phyloP scores from a whole-genome alignment of 768 basidiomycete species.

The Lentinula edodes region DNA sequence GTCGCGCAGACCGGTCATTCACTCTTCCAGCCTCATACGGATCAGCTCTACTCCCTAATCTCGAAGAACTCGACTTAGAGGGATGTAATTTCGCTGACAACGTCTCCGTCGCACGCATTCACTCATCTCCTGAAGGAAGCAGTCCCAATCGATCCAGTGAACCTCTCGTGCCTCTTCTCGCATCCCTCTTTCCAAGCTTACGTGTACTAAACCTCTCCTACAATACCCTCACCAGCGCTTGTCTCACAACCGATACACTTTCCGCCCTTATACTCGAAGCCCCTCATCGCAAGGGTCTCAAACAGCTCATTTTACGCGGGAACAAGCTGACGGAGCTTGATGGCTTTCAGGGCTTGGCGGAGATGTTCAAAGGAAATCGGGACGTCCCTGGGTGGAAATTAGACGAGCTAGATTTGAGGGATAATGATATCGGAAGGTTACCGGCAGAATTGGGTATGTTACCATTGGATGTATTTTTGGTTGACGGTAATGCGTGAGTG shows the following conservation, averaged over 20 bases:
- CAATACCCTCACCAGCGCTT: constrained; percentile 55
- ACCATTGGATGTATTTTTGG: constrained; percentile 75
- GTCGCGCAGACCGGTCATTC: constrained; percentile 64
- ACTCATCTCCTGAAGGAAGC: background rate
- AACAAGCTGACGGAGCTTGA: constrained; percentile 60
- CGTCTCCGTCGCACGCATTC: constrained; percentile 8
- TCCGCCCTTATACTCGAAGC: constrained; percentile 46
- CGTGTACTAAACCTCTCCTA: constrained; percentile 70
- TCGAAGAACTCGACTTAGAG: constrained; percentile 73
- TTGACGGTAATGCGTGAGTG: constrained; percentile 80
- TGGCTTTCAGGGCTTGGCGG: constrained; percentile 57
- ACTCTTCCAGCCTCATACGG: constrained; percentile 39
- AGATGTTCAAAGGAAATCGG: constrained; percentile 59
- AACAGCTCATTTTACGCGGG: constrained; percentile 62
- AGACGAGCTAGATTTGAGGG: constrained; percentile 77
- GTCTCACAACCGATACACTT: constrained; percentile 41
- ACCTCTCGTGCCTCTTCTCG: constrained; percentile 52
- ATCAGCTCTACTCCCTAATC: constrained; percentile 45
- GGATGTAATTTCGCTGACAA: constrained; percentile 64
- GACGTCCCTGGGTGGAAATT: constrained; percentile 65
- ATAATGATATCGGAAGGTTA: constrained; percentile 72
- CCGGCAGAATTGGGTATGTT: constrained; percentile 67
- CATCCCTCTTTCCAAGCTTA: constrained; percentile 65
- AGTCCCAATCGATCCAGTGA: constrained; percentile 32
- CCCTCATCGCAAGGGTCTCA: constrained; percentile 46